Conservation (phyloP, 352 stramenopile species). For the Phytophthora brassicae region DNA sequence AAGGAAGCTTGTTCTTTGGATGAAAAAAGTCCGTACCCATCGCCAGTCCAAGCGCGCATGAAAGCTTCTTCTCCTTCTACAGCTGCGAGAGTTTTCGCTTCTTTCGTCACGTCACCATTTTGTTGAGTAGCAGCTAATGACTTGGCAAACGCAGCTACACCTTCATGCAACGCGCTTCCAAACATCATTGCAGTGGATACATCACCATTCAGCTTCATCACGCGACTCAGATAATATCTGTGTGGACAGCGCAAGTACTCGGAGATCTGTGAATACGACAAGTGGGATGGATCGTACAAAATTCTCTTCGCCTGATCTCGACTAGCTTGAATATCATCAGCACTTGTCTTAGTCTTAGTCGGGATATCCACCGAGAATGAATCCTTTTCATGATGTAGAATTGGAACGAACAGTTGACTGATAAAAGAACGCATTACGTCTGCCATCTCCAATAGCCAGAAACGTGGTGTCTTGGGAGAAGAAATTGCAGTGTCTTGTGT, state of each 20-base stretch:
- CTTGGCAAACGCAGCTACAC: conserved; percentile 54
- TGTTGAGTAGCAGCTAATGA: conserved; percentile 19
- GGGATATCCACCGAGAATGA: background rate
- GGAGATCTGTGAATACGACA: conserved; percentile 83
- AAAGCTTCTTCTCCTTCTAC: conserved; percentile 32
- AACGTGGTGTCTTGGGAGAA: background rate
- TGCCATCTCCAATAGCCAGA: conserved; percentile 22
- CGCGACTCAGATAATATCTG: conserved; percentile 74
- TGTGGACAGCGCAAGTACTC: conserved; percentile 82
- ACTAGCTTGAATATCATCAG: background rate
- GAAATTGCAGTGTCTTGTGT: background rate
- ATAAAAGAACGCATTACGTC: conserved; percentile 26
- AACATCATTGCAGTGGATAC: conserved; percentile 72
- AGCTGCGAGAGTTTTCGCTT: conserved; percentile 17
- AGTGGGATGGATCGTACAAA: conserved; percentile 53
- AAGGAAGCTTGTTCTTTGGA: conserved; percentile 36
- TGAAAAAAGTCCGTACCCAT: conserved; percentile 43
- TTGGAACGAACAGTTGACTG: conserved; percentile 35
- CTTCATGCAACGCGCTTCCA: conserved; percentile 70
- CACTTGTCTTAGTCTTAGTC: background rate
- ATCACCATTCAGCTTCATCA: conserved; percentile 56
- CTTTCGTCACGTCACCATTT: conserved; percentile 1
- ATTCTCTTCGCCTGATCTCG: background rate
- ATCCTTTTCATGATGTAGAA: conserved; percentile 22
- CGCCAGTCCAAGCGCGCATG: conserved; percentile 25